phyloP scores from a whole-genome alignment of 148 eudicot species.

The Pharnaceum exiguum region DNA sequence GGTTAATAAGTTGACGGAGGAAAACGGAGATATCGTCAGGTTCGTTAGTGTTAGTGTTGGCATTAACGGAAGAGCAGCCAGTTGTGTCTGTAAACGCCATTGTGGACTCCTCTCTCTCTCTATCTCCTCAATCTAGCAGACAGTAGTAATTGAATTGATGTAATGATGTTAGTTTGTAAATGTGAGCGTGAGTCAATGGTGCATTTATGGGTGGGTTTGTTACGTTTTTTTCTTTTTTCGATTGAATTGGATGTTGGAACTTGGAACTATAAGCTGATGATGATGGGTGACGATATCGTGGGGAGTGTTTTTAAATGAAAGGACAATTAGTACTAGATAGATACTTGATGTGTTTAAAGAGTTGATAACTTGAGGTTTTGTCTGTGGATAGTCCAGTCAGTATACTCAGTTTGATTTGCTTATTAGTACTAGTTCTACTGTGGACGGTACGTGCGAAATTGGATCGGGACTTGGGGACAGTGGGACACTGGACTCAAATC shows the following conservation, averaged over 20 bases:
- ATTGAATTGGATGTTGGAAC: not conserved
- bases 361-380: too few relatives aligned
- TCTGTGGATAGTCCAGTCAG: too few relatives aligned
- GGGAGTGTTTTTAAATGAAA: not conserved
- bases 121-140: not conserved
- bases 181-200: not conserved
- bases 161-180: not conserved
- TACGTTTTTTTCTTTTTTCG: conserved; percentile 1
- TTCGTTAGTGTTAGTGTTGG: conserved; percentile 18
- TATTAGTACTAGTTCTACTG: too few relatives aligned
- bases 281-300: not conserved
- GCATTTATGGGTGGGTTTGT: not conserved
- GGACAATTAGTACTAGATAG: not conserved
- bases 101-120: not conserved
- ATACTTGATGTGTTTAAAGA: too few relatives aligned
- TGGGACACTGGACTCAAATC: too few relatives aligned
- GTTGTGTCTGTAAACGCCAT: conserved; percentile 23
- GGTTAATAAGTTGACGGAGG: conserved; percentile 62
- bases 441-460: too few relatives aligned
- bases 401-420: too few relatives aligned
- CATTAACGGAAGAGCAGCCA: conserved; percentile 13
- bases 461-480: too few relatives aligned
- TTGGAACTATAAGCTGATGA: not conserved
- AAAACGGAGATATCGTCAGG: conserved; percentile 68
- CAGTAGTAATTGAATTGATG: too few relatives aligned